Base-by-base conservation (phyloP, 306 rosid species). In the Cucurbita pepo region DNA sequence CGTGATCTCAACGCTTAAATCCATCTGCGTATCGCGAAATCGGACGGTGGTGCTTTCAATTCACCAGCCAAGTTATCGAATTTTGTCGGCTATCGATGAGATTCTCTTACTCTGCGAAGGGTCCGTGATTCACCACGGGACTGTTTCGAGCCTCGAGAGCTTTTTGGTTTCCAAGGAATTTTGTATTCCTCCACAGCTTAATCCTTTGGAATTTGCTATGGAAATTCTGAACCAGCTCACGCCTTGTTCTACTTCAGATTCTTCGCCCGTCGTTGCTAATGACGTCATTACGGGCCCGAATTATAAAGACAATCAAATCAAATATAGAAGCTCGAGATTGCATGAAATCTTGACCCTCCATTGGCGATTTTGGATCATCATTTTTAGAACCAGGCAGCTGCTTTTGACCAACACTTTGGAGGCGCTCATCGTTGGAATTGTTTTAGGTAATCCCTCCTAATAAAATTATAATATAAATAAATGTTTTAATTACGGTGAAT, bases 31-130 rank as follows among this genome's bases (percentile, higher is more conserved):
- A 34, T 77, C 96, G 1, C 82, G 90, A 6, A 76, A 84, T 60
- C 83, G 97, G 56, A 94, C 98, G 0, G 80, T 90, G 59, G 73
- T 94, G 10, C 80, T 94, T 18, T 94, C 98, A 0, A 94, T 94
- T 70, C 96, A 94, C 76, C 98, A 94, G 59, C 98, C 98, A 0
- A 94, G 95, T 76, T 85, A 87, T 83, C 89, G 86, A 78, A 89
- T 94, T 72, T 85, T 89, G 76, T 89, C 98, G 1, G 70, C 82
- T 69, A 88, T 90, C 63, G 96, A 89, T 55, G 81, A 76, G 51
- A 82, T 94, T 73, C 79, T 94, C 14, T 14, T 94, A 77, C 84
- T 94, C 0, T 87, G 87, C 2, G 87, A 87, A 76, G 97, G 98
- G 0, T 60, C 60, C 3, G 92, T 94, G 0, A 83, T 94, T 51